Evolutionary conservation across 371 early-diverging fungal genomes (phyloP), one percentile per base, ranked within the genome.

Genomic region (Haplosporangium sp.): DNA sequence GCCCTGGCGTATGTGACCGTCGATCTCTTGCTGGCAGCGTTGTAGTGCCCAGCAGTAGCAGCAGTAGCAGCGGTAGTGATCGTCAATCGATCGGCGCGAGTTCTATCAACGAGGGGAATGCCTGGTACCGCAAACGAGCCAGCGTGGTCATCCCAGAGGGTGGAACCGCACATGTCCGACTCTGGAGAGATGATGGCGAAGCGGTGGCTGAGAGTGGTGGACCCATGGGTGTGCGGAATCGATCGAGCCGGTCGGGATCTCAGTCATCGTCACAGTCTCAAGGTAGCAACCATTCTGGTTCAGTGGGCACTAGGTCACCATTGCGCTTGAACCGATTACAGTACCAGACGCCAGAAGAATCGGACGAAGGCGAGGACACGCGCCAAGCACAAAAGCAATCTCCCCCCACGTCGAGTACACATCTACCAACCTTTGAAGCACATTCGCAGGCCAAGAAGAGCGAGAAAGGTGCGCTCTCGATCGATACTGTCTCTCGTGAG

Each of bases 51-150:
- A n/a, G n/a, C n/a, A n/a, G n/a, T n/a, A n/a, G n/a, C n/a, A n/a
- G n/a, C n/a, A n/a, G n/a, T n/a, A n/a, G n/a, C n/a, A n/a, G n/a
- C n/a, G 12, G 14, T 51, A 52, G 20, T 8, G 47, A 52, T 14
- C n/a, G 36, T 43, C 36, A 47, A 13, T 58, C 54, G 43, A 10
- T 36, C 13, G 41, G 47, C 16, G 48, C 40, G 8, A 48, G 48
- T 8, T 59, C 71, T 5, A 59, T 63, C 13, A 70, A 70, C 51
- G 71, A 70, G 42, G 71, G 71, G 4, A 72, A 62, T 37, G 73
- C 73, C 14, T 72, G 73, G 73, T 72, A 72, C 20, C 73, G 66
- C 18, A 65, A 62, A 45, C 56, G 73, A 9, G 65, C 65, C 36
- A 65, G 66, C 41, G 66, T 72, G 14, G 47, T 72, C 45, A 72